A percentile compares a stretch with the other conserved stretches of the same genome.
phyloP scores from a whole-genome alignment of 805 yeast species.

The Lachancea dasiensis region DNA sequence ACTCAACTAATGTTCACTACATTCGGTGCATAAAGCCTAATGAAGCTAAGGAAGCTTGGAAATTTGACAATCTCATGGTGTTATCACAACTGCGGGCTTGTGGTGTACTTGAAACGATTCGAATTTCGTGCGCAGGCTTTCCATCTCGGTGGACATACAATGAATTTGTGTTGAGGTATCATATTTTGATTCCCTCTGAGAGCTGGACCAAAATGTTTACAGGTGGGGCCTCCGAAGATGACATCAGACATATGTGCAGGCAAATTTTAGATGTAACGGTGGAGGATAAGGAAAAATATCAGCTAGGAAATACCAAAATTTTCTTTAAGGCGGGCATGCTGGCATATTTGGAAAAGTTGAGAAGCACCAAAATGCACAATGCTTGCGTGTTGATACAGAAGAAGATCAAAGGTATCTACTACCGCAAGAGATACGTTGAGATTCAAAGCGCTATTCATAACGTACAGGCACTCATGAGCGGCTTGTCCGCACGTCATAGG shows the following conservation, averaged over 20 bases:
- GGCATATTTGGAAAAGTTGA: slow-evolving; percentile 80
- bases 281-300: slow-evolving; percentile 64
- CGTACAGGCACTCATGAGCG: slow-evolving; percentile 61
- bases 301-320: slow-evolving; percentile 87
- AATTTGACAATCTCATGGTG: slow-evolving; percentile 91
- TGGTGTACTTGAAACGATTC: slow-evolving; percentile 95
- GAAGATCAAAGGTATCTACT: slow-evolving; percentile 58
- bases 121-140: slow-evolving; percentile 96
- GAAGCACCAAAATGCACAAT: slow-evolving; percentile 68
- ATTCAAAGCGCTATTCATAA: slow-evolving; percentile 47
- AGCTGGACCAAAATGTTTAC: slow-evolving; percentile 60
- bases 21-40: slow-evolving; percentile 97
- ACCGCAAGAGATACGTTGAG: slow-evolving; percentile 54
- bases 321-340: slow-evolving; percentile 96
- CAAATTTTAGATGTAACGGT: slow-evolving; percentile 61
- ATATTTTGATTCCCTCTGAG: slow-evolving; percentile 67
- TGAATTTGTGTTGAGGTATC: slow-evolving; percentile 87
- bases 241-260: slow-evolving; percentile 59
- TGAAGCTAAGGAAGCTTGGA: slow-evolving; percentile 92
- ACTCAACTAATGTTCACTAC: slow-evolving; percentile 93
- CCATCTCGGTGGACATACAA: slow-evolving; percentile 94
- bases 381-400: slow-evolving; percentile 86
- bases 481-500: slow-evolving; percentile 49
- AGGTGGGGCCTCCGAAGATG: slow-evolving; percentile 45
- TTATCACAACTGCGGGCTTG: slow-evolving; percentile 93